Evolutionary conservation across 1,139 yeast genomes (phyloP), one percentile per base, ranked within the genome.

Genomic region (Candida sojae): DNA sequence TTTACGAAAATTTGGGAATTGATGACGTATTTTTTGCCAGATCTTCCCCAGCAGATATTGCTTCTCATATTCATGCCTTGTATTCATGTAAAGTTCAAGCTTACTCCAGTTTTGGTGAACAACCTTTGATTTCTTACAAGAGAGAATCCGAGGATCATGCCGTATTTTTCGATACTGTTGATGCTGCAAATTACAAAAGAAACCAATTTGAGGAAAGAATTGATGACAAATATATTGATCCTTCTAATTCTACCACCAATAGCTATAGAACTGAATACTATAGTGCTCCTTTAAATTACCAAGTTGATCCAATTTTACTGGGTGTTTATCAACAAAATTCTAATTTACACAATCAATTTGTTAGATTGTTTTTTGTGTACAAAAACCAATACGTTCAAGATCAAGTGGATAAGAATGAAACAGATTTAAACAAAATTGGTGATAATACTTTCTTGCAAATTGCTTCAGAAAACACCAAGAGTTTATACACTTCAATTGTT

Each of bases 41-140:
- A 57, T 97, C 92, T 64, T 72, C 88, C 4, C 86, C 92, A 23
- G 83, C 80, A 50, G 91, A 84, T 50, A 87, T 93, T 59, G 93
- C 90, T 38, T 80, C 88, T 48, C 96, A 90, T 64, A 82, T 85
- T 55, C 90, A 88, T 62, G 88, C 97, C 12, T 77, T 93, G 51
- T 93, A 92, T 68, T 90, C 97, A 37, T 93, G 97, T 53, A 93
- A 93, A 67, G 82, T 93, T 49, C 95, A 93, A 58, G 96, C 97
- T 12, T 90, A 79, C 66, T 64, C 77, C n/a, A 60, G 65, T 13
- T 64, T 61, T 33, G 63, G 59, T 21, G 64, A 62, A 41, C 60
- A 57, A 48, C 83, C 90, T 12, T 79, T 83, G 57, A 84, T 89
- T 57, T 88, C 85, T 51, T 86, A 88, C 65, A 83, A 80, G 63